Conservation (phyloP, 73 alveolate genomes). For the Effrenium voratum region DNA sequence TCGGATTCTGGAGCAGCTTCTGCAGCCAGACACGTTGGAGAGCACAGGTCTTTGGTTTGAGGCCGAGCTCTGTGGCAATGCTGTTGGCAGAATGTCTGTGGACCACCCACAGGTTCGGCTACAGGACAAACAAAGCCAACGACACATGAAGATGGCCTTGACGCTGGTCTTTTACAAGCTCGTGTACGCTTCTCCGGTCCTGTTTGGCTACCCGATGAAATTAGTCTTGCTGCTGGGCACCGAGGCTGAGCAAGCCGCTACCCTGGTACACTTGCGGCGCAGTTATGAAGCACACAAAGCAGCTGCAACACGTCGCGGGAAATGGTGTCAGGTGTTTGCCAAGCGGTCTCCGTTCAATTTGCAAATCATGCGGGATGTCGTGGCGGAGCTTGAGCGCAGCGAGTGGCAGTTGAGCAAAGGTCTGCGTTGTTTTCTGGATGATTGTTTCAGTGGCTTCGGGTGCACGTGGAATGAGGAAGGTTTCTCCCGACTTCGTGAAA, state of each 20-base stretch:
- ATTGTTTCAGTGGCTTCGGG: neutral
- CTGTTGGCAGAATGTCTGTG: neutral
- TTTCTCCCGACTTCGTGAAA: neutral
- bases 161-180: no score
- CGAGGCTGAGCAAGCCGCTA: neutral
- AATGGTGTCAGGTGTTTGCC: neutral
- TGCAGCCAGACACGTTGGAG: neutral
- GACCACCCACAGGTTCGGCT: neutral
- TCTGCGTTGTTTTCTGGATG: no score
- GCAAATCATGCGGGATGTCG: neutral
- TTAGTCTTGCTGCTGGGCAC: no score
- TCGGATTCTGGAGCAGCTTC: neutral
- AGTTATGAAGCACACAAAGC: neutral
- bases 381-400: neutral
- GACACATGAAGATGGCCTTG: neutral
- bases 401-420: neutral
- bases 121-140: neutral
- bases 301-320: neutral
- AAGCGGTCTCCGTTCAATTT: neutral
- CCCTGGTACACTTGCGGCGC: neutral
- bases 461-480: neutral
- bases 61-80: neutral
- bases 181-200: no score
- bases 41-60: neutral
- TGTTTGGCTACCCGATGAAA: no score